Conservation (phyloP, 164 flowering plant genomes). For the Tetracentron sinense region DNA sequence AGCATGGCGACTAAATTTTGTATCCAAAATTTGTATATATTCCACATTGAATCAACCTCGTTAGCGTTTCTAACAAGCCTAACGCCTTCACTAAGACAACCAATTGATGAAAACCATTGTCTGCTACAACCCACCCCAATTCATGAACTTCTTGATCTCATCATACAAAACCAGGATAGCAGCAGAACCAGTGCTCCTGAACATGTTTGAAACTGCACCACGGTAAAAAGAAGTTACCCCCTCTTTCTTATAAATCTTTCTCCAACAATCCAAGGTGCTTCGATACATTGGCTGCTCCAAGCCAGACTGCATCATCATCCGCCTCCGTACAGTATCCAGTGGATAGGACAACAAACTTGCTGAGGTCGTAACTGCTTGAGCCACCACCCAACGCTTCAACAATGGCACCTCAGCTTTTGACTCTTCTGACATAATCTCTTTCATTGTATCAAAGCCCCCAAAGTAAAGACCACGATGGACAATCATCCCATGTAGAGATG, state of each 20-base stretch:
- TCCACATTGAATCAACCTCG: slow-evolving; percentile 1
- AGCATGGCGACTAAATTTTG: slow-evolving; percentile 7
- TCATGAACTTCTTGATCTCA: slow-evolving; percentile 79
- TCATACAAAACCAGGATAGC: slow-evolving; percentile 90
- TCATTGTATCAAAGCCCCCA: slow-evolving; percentile 96
- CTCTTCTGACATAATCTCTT: slow-evolving; percentile 59
- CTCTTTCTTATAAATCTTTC: slow-evolving; percentile 62
- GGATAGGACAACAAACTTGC: slow-evolving; percentile 93
- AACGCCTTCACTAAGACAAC: not conserved
- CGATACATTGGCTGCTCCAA: slow-evolving; percentile 56
- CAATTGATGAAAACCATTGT: not conserved
- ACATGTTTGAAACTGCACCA: slow-evolving; percentile 85
- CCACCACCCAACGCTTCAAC: slow-evolving; percentile 89
- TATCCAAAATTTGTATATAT: slow-evolving; percentile 14
- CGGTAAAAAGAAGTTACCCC: slow-evolving; percentile 80
- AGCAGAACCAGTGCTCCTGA: slow-evolving; percentile 93
- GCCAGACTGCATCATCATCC: slow-evolving; percentile 99
- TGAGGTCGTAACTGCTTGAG: slow-evolving; percentile 90
- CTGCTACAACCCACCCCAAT: slow-evolving; percentile 47
- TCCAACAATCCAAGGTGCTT: slow-evolving; percentile 88
- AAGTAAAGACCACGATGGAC: slow-evolving; percentile 89
- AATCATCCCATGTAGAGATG: slow-evolving; percentile 91
- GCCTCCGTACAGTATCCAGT: slow-evolving; percentile 83
- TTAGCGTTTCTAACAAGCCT: not conserved
- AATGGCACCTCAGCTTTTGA: slow-evolving; percentile 46